A percentile compares a stretch with the other conserved stretches of the same genome.
These are phyloP conservation scores for Danielia reshetovae DNA, from an alignment of 805 yeast species.

Conservation along the genomic window DNA sequence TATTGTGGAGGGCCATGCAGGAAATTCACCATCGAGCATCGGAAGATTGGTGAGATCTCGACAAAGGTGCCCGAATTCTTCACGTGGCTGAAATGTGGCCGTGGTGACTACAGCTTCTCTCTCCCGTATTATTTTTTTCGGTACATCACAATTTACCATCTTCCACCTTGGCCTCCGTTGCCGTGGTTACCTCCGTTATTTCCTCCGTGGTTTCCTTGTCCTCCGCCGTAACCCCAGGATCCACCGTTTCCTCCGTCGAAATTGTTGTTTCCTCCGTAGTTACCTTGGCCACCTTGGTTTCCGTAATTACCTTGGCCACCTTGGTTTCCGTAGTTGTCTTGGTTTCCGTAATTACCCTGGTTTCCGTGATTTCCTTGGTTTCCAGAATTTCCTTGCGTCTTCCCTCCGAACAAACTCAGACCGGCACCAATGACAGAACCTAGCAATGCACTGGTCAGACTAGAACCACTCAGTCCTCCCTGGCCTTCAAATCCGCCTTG, in stretches of 20 bases:
- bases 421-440: background rate
- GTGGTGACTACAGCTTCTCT: too few species aligned
- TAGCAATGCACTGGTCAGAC: background rate
- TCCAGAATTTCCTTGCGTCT: slow-evolving; percentile 7
- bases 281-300: background rate
- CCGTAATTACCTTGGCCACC: slow-evolving; percentile 1
- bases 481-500: slow-evolving; percentile 1
- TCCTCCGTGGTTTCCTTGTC: too few species aligned
- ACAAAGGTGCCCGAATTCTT: too few species aligned
- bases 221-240: too few species aligned
- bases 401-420: background rate
- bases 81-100: too few species aligned
- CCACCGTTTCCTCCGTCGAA: too few species aligned
- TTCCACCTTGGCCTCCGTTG: background rate
- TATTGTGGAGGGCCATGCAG: too few species aligned
- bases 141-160: too few species aligned
- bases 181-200: too few species aligned
- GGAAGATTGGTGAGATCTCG: too few species aligned
- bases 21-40: too few species aligned
- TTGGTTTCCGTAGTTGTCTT: slow-evolving; percentile 4
- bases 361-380: slow-evolving; percentile 7
- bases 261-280: background rate
- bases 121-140: too few species aligned
- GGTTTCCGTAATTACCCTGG: slow-evolving; percentile 8
- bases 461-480: background rate